Evolutionary conservation across 192 early-diverging fungal species (phyloP).

Genomic region (Obelidium mucronatum): DNA sequence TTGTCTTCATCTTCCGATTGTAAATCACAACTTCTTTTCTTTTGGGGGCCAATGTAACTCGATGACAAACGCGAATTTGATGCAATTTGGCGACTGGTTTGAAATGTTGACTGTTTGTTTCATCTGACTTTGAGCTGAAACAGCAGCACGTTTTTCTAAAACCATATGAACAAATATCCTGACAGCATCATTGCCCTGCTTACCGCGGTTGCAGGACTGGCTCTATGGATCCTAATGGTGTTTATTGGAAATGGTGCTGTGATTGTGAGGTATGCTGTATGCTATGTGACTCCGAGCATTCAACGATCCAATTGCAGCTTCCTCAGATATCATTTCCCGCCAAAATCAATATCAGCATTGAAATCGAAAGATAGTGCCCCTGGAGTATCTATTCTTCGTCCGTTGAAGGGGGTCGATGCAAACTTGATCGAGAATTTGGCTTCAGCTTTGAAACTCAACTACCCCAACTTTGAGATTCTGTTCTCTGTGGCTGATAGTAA

Average conservation of each 20-base stretch:
- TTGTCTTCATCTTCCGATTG: no score
- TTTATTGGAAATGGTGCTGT: slow-evolving; percentile 15
- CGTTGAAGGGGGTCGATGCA: slow-evolving; percentile 90
- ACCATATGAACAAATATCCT: no score
- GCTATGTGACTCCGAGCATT: not conserved
- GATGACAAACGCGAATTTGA: no score
- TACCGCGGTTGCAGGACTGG: not conserved
- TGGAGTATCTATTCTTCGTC: slow-evolving; percentile 90
- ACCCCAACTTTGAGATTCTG: slow-evolving; percentile 87
- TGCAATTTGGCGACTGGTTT: no score
- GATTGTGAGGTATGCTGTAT: slow-evolving; percentile 3
- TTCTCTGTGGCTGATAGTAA: slow-evolving; percentile 83
- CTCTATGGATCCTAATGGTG: slow-evolving; percentile 16
- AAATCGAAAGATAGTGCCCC: slow-evolving; percentile 45
- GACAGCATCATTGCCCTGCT: no score
- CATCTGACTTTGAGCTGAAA: no score
- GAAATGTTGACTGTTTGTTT: no score
- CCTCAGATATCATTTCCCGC: not conserved
- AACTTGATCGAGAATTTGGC: slow-evolving; percentile 82
- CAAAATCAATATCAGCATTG: not conserved
- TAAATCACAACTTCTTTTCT: no score
- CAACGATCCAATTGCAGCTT: not conserved
- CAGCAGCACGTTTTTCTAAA: not conserved
- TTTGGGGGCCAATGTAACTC: no score
- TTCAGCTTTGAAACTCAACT: slow-evolving; percentile 85